Evolutionary conservation across 345 rosid species (phyloP), one percentile per base, ranked within the genome.

Genomic region (Lumnitzera littorea): DNA sequence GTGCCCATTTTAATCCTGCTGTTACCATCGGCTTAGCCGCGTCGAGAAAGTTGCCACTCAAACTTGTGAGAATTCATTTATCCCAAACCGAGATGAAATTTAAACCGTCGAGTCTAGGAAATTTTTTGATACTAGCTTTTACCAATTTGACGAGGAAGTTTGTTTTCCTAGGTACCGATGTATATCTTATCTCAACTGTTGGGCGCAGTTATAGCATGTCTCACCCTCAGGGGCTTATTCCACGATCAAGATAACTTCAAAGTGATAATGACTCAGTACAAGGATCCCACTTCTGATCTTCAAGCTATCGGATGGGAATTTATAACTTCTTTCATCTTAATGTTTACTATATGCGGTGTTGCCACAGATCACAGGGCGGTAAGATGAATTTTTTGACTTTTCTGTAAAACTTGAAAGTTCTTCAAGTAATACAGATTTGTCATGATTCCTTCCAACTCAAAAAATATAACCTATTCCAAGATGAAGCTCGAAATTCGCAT

Each of bases 281-380:
- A 61, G 20, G 67, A 74, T 36, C 27, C 78, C 15, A 80, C 83
- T 13, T 24, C 72, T 25, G 65, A 74, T 64, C 82, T 83, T 50
- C 72, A 84, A 72, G 89, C 84, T 24, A 50, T 74, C 66, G 48
- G 49, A 10, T 81, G 84, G 82, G 86, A 84, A 58, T 78, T 76
- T 58, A 70, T 84, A 27, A 55, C 67, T 57, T 72, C 82, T 48
- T 79, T 76, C 64, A 54, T 72, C 48, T 58, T 78, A 57, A 72
- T 79, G 76, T 72, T 74, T 58, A 51, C 16, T 12, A 60, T 84
- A 29, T 70, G 69, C 6, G 86, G 61, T 0, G 67, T 69, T 0
- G 84, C 82, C 8, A 76, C 81, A 1, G 86, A 78, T 69, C 76
- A 69, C 59, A 63, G 81, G 63, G 82, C 76, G 53, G 89, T 80